Conservation (phyloP, 768 basidiomycete species). For the Rhodotorula diobovata region DNA sequence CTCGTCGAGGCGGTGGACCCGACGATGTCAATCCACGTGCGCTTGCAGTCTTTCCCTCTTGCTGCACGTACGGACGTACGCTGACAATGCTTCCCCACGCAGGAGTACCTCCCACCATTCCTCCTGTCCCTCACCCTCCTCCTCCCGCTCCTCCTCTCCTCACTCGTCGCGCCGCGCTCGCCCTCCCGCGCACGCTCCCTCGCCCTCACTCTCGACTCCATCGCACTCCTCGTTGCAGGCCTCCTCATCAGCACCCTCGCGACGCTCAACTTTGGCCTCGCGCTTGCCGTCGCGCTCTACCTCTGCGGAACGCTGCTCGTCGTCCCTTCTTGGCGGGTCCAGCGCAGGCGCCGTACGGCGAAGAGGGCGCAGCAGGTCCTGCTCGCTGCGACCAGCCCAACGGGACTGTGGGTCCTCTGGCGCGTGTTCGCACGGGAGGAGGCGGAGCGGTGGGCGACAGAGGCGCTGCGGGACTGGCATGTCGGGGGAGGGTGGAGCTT, state of each 20-base stretch:
- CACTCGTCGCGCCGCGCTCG: slow-evolving; percentile 13
- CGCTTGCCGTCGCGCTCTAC: slow-evolving; percentile 62
- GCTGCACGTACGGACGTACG: no score
- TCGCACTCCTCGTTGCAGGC: slow-evolving; percentile 78
- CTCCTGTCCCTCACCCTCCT: slow-evolving; percentile 18
- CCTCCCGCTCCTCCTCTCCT: slow-evolving; percentile 18
- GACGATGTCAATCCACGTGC: not conserved
- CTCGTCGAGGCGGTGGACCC: slow-evolving; percentile 18
- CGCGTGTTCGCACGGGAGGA: not conserved
- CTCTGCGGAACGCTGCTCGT: slow-evolving; percentile 66
- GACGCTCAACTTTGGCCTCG: slow-evolving; percentile 88
- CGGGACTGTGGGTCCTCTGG: slow-evolving; percentile 57
- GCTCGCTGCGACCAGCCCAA: slow-evolving; percentile 50
- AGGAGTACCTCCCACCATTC: slow-evolving; percentile 12
- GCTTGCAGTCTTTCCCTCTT: not conserved
- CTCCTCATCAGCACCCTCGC: slow-evolving; percentile 78
- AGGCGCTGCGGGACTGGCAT: slow-evolving; percentile 59
- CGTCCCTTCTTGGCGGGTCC: slow-evolving; percentile 45
- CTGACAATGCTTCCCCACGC: not conserved
- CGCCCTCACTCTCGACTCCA: slow-evolving; percentile 57
- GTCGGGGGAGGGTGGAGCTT: slow-evolving; percentile 75
- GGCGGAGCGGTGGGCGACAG: slow-evolving; percentile 22
- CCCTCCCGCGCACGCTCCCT: slow-evolving; percentile 29
- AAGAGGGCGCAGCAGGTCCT: slow-evolving; percentile 54
- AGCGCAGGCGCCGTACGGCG: slow-evolving; percentile 53